A percentile compares a stretch with the other conserved stretches of the same genome.
phyloP scores from a whole-genome alignment of 2,329 filamentous ascomycete genomes.

The Neofusicoccum umdonicola region DNA sequence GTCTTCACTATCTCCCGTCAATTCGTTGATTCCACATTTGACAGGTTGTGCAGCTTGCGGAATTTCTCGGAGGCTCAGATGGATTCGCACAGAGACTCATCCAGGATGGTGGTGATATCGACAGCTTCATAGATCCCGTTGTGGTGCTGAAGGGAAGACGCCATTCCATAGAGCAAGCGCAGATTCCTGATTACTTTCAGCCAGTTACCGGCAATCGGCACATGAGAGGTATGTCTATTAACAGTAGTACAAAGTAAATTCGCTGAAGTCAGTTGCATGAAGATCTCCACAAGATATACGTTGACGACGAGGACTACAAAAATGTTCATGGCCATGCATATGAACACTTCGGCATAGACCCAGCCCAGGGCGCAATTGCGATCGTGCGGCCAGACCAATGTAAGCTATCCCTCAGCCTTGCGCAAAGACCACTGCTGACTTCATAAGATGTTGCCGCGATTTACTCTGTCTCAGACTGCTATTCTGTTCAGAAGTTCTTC shows the following conservation, averaged over 20 bases:
- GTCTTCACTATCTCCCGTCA: background rate
- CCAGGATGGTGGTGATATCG: constrained; percentile 42
- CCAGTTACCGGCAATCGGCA: constrained; percentile 56
- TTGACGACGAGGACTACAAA: constrained; percentile 57
- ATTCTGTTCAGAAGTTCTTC: background rate
- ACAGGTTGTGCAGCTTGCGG: background rate
- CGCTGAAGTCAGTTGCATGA: background rate
- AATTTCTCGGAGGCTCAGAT: constrained; percentile 19
- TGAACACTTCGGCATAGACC: constrained; percentile 53
- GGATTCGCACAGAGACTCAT: constrained; percentile 47
- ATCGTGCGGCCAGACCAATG: constrained; percentile 56
- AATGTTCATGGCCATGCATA: constrained; percentile 47
- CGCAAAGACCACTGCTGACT: background rate
- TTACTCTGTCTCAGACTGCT: background rate
- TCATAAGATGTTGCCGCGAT: background rate
- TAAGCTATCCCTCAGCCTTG: background rate
- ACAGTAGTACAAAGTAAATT: background rate
- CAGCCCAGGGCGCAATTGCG: constrained; percentile 37
- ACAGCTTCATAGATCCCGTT: constrained; percentile 58
- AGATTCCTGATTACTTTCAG: constrained; percentile 57
- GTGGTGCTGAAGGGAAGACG: constrained; percentile 54
- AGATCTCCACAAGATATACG: constrained; percentile 60
- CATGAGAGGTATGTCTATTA: constrained; percentile 49
- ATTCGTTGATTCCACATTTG: background rate
- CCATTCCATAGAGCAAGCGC: constrained; percentile 48